Evolutionary conservation across 2,329 filamentous ascomycete species (phyloP).

Genomic region (Beauveria bassiana): DNA sequence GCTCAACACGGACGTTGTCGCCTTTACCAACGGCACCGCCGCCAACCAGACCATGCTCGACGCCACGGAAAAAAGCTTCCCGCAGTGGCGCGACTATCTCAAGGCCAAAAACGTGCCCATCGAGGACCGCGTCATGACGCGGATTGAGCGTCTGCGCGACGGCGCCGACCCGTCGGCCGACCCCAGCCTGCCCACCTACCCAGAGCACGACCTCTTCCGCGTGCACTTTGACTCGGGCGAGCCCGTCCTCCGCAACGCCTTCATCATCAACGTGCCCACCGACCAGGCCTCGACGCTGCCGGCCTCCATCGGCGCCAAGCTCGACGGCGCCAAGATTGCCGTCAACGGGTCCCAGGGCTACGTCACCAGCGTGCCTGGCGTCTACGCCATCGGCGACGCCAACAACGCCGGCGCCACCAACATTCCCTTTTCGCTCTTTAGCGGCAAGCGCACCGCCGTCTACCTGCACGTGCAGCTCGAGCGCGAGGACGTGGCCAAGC

Average conservation of each 20-base stretch:
- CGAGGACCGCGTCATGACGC: slow-evolving; percentile 47
- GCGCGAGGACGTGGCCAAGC: slow-evolving; percentile 27
- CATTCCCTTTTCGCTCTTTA: slow-evolving; percentile 53
- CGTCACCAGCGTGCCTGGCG: slow-evolving; percentile 42
- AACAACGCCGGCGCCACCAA: slow-evolving; percentile 55
- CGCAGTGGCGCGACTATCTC: slow-evolving; percentile 43
- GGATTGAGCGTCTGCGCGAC: slow-evolving; percentile 38
- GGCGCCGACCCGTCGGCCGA: slow-evolving; percentile 29
- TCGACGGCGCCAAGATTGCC: slow-evolving; percentile 36
- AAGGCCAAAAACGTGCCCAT: slow-evolving; percentile 41
- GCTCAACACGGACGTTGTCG: slow-evolving; percentile 46
- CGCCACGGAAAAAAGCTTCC: slow-evolving; percentile 29
- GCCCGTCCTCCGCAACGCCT: slow-evolving; percentile 39
- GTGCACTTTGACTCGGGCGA: slow-evolving; percentile 42
- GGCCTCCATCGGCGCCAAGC: slow-evolving; percentile 35
- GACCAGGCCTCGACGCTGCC: slow-evolving; percentile 42
- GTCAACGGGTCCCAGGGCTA: slow-evolving; percentile 34
- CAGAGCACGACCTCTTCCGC: slow-evolving; percentile 48
- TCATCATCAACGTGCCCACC: slow-evolving; percentile 41
- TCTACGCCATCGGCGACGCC: slow-evolving; percentile 52
- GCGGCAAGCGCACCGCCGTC: slow-evolving; percentile 50
- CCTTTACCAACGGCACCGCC: slow-evolving; percentile 53
- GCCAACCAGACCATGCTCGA: slow-evolving; percentile 33
- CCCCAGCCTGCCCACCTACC: slow-evolving; percentile 33
- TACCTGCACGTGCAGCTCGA: slow-evolving; percentile 43